Base-by-base conservation (phyloP, 306 rosid species). In the Cyclanthera cordifolia region DNA sequence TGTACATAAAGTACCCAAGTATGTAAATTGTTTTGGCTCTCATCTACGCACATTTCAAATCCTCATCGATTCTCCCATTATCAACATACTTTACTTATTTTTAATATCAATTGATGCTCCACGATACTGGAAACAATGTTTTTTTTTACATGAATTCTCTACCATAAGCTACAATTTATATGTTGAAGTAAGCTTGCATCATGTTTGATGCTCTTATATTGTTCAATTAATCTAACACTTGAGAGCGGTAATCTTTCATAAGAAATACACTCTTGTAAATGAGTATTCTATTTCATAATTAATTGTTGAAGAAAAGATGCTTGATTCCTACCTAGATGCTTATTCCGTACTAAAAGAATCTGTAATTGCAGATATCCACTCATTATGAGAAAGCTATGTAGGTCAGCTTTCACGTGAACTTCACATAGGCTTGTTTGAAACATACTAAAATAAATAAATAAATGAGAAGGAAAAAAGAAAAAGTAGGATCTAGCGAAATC, bases 321-420 rank as follows among this genome's bases (percentile, higher is more conserved):
- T 34, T 37, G 47, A 37, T 60, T 37, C 67, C 66, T 59, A 16
- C 19, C 9, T 59, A n/a, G 66, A 59, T 59, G 66, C 47, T 59
- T 32, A 59, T 16, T 59, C 14, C 9, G 8, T 37, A 34, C 7
- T 17, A 34, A 10, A 37, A 37, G 24, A 4, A 60, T 34, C 49
- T 60, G 20, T 37, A 19, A 60, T 60, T 5, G 25, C 67, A 11
- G 14, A 60, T 34, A 37, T 60, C 27, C n/a, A 39, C 48, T 17
- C 67, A 60, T 17, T 37, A 3, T 65, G 71, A 67, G 71, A 16
- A 67, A 23, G 15, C 39, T 7, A 46, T 67, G 43, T 45, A 47
- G 71, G 71, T 45, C 53, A 65, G 32, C 55, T 24, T 48, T 67
- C 71, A 67, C n/a, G 54, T 67, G 55, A 47, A 23, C 41, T 47